A percentile compares a stretch with the other conserved stretches of the same genome.
Evolutionary conservation across 768 basidiomycete species (phyloP).

Genomic region (Phanerochaete sordida): DNA sequence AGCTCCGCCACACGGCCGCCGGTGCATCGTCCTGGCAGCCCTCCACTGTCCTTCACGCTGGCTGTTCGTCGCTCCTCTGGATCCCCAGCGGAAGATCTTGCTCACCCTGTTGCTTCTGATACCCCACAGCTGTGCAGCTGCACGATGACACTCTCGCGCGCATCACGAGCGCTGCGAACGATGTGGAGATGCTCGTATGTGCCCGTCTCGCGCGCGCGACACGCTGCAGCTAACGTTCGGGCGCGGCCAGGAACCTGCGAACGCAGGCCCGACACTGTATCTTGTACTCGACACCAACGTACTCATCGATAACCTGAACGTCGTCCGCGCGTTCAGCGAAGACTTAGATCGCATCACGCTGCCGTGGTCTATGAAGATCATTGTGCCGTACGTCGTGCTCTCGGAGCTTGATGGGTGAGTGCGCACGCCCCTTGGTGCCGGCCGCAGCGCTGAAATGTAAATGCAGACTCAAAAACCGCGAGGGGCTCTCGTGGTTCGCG

Average conservation of each 20-base stretch:
- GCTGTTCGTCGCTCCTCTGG: background rate
- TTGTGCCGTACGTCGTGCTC: conserved; percentile 63
- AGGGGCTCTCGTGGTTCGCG: conserved; percentile 55
- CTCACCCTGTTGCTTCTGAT: background rate
- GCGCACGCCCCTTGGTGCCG: background rate
- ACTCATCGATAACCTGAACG: conserved; percentile 62
- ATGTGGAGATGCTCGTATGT: conserved; percentile 73
- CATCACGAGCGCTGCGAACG: conserved; percentile 57
- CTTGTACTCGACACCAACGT: conserved; percentile 81
- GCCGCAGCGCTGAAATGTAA: background rate
- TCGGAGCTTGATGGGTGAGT: conserved; percentile 73
- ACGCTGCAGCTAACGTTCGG: background rate
- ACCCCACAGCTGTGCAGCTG: background rate
- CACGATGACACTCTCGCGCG: conserved; percentile 41
- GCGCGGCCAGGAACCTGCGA: background rate
- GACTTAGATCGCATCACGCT: conserved; percentile 49
- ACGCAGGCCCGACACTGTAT: conserved; percentile 22
- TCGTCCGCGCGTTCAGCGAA: conserved; percentile 59
- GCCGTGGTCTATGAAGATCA: conserved; percentile 59
- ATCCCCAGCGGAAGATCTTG: background rate
- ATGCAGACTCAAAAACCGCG: conserved; percentile 37
- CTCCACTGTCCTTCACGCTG: background rate
- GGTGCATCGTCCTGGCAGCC: conserved; percentile 1
- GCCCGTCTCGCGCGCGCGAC: background rate
- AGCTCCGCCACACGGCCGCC: background rate